These are phyloP conservation scores for Globisporangium paroecandrum DNA, from an alignment of 352 stramenopile genomes.

Conservation along the genomic window DNA sequence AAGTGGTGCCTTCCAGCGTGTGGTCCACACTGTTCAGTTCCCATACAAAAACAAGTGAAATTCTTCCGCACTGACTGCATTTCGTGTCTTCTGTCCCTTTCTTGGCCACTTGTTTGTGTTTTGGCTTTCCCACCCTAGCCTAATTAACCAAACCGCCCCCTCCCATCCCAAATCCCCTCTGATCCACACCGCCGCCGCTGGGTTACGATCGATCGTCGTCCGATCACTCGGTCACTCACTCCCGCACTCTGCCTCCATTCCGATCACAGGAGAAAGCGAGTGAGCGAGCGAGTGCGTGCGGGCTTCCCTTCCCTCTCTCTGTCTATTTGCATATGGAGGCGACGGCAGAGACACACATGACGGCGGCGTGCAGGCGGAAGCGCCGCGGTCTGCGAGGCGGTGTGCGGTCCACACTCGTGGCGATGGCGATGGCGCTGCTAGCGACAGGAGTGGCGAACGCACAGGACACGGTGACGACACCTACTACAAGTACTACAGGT, in stretches of 20 bases:
- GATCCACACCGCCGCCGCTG: neutral
- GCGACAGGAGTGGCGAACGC: neutral
- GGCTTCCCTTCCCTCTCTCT: neutral
- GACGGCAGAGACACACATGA: neutral
- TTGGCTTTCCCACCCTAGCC: neutral
- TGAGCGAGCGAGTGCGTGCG: neutral
- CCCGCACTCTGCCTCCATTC: neutral
- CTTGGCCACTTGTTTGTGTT: neutral
- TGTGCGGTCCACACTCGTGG: neutral
- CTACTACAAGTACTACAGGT: neutral
- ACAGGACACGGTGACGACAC: neutral
- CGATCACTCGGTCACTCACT: neutral
- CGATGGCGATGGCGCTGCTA: neutral
- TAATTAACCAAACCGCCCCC: neutral
- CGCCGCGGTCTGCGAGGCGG: neutral
- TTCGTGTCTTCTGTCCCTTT: neutral
- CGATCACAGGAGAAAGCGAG: neutral
- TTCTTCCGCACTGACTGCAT: neutral
- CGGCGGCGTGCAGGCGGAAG: neutral
- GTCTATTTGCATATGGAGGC: neutral
- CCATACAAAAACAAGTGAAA: neutral
- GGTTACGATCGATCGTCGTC: neutral
- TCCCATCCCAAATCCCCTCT: neutral
- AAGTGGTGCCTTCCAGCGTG: neutral
- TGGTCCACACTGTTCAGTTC: neutral